Percentiles rank a stretch among this genome's conserved stretches.
These are phyloP conservation scores for Trichoderma oligosporum DNA, from an alignment of 2,329 filamentous ascomycete genomes.

Conservation along the genomic window DNA sequence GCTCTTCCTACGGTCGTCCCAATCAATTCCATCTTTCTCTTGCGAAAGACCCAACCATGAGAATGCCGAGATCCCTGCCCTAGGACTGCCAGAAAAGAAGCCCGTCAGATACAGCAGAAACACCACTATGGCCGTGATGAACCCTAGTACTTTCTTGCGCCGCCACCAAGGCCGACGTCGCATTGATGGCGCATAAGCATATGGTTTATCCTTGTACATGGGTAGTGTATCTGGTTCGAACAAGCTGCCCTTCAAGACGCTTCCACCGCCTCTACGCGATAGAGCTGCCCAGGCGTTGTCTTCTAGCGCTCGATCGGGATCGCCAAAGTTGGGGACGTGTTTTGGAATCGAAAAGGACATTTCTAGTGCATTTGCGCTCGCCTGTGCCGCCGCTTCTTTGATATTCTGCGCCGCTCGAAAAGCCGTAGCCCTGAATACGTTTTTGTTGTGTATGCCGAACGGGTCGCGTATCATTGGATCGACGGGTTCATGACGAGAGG, in stretches of 20 bases:
- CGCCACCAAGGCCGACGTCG: conserved; percentile 58
- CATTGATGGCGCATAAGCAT: conserved; percentile 60
- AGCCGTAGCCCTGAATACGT: conserved; percentile 48
- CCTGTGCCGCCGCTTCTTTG: conserved; percentile 48
- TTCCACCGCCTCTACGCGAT: conserved; percentile 35
- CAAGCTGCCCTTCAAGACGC: conserved; percentile 54
- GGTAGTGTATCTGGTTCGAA: conserved; percentile 60
- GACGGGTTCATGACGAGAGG: conserved; percentile 30
- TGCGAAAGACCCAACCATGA: conserved; percentile 55
- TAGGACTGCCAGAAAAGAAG: conserved; percentile 44
- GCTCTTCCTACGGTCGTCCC: conserved; percentile 70
- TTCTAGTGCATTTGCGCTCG: conserved; percentile 46
- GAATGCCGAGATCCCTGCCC: conserved; percentile 48
- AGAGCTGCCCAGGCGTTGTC: conserved; percentile 61
- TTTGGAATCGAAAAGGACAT: conserved; percentile 67
- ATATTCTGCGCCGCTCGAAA: conserved; percentile 43
- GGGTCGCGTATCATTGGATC: conserved; percentile 42
- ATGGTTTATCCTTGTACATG: conserved; percentile 99
- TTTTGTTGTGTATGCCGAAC: conserved; percentile 42
- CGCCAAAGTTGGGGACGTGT: conserved; percentile 65
- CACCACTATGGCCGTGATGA: conserved; percentile 52
- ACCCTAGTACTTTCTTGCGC: conserved; percentile 57
- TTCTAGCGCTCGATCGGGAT: conserved; percentile 61
- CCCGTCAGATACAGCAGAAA: conserved; percentile 68
- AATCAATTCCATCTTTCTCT: conserved; percentile 55